Base-by-base conservation (phyloP, 2,329 filamentous ascomycete genomes). In the Sporothrix dimorphospora region DNA sequence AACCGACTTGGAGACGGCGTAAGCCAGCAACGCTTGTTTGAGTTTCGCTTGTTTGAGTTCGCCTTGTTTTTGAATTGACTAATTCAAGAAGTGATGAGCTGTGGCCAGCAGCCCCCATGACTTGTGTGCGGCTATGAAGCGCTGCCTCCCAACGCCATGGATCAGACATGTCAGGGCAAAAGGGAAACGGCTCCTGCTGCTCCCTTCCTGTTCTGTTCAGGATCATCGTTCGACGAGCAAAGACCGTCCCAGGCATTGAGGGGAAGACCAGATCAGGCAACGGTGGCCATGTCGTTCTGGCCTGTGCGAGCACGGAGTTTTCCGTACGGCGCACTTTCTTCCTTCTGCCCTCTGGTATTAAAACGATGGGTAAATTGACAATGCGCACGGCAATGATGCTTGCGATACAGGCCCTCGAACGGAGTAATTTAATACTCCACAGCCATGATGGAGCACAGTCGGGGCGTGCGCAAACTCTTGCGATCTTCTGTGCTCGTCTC, bases 71-170 rank as follows among this genome's bases (percentile, higher is more conserved):
- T 27, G 21, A 16, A 4, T 7, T 6, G 38, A 30, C 63, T 34
- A 14, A 4, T 49, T 49, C 42, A 3, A 42, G 63, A 47, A 49
- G 40, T 14, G 63, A 66, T 49, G 24, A 5, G 24, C 63, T 30
- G 57, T 3, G 9, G 47, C 6, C 19, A 21, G 19, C 19, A n/a
- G 45, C 6, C 55, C 30, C 16, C 30, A 40, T 7, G 34, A 4
- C 14, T n/a, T 16, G 11, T 63, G 9, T 45, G 59, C 59, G 59
- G 38, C 59, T 65, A 38, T 65, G 59, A 65, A 63, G 59, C 59
- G 59, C 59, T 59, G 38, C 55, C 38, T 65, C 45, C 42, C 63
- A 66, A 49, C 40, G 42, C 63, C 63, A 34, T 49, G 63, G 63
- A 34, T 49, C 42, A 27, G 12, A 27, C 4, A 27, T 55, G 57